Evolutionary conservation across 352 stramenopile genomes (phyloP).

Genomic region (Stramenopiles sp.): DNA sequence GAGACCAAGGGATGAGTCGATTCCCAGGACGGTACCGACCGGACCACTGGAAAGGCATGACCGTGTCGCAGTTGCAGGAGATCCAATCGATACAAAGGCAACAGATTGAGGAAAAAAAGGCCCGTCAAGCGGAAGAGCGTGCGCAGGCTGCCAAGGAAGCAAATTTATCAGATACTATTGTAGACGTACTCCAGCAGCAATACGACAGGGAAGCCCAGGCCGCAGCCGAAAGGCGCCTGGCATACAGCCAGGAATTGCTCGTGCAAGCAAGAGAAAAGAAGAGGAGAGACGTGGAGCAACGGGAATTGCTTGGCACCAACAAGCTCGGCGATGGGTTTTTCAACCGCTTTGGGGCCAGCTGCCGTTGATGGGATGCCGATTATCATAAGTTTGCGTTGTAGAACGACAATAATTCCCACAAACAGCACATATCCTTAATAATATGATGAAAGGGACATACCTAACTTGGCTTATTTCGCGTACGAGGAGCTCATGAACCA

Average conservation of each 20-base stretch:
- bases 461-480: too few relatives aligned
- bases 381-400: too few relatives aligned
- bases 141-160: background rate
- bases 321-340: background rate
- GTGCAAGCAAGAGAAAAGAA: conserved; percentile 2
- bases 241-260: background rate
- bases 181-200: background rate
- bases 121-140: background rate
- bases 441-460: too few relatives aligned
- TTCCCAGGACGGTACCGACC: too few relatives aligned
- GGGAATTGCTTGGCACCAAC: background rate
- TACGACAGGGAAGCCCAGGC: background rate
- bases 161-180: background rate
- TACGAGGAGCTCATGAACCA: too few relatives aligned
- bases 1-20: too few relatives aligned
- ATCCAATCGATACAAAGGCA: background rate
- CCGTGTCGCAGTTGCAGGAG: too few relatives aligned
- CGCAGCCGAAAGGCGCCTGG: background rate
- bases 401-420: too few relatives aligned
- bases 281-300: background rate
- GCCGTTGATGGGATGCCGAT: background rate
- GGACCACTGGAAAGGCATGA: too few relatives aligned
- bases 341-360: background rate
- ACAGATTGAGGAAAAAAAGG: background rate
- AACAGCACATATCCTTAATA: too few relatives aligned